Evolutionary conservation across 306 rosid species (phyloP), one percentile per base, ranked within the genome.

Genomic region (Pterocarpus macrocarpus): DNA sequence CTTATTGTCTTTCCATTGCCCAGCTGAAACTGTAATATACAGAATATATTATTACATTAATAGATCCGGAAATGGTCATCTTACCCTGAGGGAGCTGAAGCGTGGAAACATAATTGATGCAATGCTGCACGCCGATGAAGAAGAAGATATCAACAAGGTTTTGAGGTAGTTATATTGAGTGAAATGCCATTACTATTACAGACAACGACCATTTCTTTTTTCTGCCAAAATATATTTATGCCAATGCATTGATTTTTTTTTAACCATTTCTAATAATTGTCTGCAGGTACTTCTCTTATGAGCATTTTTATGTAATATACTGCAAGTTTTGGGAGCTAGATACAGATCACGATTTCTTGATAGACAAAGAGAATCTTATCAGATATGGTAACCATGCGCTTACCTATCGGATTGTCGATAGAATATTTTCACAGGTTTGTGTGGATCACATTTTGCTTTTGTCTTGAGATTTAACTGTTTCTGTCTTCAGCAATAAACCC

Each of bases 321-420:
- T 96, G 99, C 92, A 96, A 96, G 87, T 96, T 96, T 80, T 96
- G 99, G 99, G 99, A 96, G 97, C 94, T 96, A 92, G 99, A 96
- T 83, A 84, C 94, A 56, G 99, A 96, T 81, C 99, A 96, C 63
- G 99, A 96, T 88, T 96, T 96, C 88, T 82, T 96, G 91, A 94
- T 96, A 77, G 97, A 96, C 90, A 96, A 96, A 83, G 99, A 96
- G 87, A 96, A 92, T 86, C 97, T 96, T 83, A 96, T 96, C 89
- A 88, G 97, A 94, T 96, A 94, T 90, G 99, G 99, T 82, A 96
- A 94, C 90, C 98, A 96, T 71, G 99, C 98, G 1, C 99, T 96
- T 86, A 96, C 99, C 78, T 96, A 96, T 82, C 90, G 99, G 81
- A 96, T 96, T 80, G 99, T 96, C 62, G 99, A 96, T 86, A 92